phyloP scores from a whole-genome alignment of 345 rosid genomes.

The Eucalyptus cladocalyx region DNA sequence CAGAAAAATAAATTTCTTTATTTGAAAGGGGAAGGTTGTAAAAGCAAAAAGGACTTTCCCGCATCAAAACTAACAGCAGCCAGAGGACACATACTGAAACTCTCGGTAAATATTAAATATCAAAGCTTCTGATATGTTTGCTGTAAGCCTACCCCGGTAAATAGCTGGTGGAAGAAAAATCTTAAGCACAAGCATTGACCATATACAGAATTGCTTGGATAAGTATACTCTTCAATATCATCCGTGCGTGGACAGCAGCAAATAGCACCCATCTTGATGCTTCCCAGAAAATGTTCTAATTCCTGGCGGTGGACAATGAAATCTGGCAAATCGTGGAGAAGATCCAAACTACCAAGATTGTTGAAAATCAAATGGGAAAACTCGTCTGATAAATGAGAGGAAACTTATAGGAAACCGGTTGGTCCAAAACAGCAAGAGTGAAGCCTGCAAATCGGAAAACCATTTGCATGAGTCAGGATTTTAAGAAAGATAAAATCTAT shows the following conservation, averaged over 20 bases:
- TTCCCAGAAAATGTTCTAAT: not conserved
- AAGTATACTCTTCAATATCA: conserved; percentile 38
- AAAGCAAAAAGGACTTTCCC: not conserved
- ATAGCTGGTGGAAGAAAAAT: conserved; percentile 34
- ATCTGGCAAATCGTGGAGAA: not conserved
- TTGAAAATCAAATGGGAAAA: not conserved
- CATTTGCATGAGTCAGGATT: not conserved
- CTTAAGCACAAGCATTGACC: conserved; percentile 41
- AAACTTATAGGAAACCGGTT: not conserved
- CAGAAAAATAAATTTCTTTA: not conserved
- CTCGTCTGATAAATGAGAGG: not conserved
- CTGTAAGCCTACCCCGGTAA: conserved; percentile 36
- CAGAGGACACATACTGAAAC: not conserved
- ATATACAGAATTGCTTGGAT: conserved; percentile 31
- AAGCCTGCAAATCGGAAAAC: not conserved
- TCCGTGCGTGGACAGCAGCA: conserved; percentile 52
- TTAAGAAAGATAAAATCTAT: not conserved
- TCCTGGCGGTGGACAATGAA: not conserved
- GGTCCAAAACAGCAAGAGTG: not conserved
- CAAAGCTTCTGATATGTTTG: not conserved
- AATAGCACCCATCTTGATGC: conserved; percentile 28
- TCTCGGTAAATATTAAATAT: not conserved
- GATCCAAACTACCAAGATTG: not conserved
- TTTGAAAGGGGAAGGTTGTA: not conserved
- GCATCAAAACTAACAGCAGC: not conserved